Evolutionary conservation across 2,329 filamentous ascomycete species (phyloP).

Genomic region (Xenoacremonium recifei): DNA sequence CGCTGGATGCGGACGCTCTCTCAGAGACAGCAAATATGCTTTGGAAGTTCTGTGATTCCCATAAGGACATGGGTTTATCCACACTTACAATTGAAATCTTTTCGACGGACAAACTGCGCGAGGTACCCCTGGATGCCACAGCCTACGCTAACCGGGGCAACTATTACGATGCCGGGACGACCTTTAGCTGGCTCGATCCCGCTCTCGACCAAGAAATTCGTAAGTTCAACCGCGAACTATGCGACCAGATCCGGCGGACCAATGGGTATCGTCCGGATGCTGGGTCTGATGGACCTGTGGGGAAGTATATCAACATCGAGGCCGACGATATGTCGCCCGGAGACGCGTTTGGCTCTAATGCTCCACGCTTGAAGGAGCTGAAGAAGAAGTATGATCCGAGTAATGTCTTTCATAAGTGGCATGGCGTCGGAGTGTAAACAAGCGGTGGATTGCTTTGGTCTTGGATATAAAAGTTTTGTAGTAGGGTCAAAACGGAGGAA

Average conservation of each 20-base stretch:
- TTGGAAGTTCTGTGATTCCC: conserved; percentile 19
- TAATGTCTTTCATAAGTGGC: conserved; percentile 34
- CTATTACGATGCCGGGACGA: conserved; percentile 42
- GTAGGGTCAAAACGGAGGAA: no score
- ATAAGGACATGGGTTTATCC: conserved; percentile 20
- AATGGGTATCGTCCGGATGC: conserved; percentile 22
- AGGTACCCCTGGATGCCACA: conserved; percentile 35
- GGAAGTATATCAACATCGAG: conserved; percentile 31
- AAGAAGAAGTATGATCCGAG: conserved; percentile 33
- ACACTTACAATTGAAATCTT: conserved; percentile 39
- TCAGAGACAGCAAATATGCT: conserved; percentile 29
- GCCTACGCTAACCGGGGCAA: conserved; percentile 44
- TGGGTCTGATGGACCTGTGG: conserved; percentile 21
- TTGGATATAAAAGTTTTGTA: neutral
- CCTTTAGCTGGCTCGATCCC: conserved; percentile 39
- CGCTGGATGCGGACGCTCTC: conserved; percentile 29
- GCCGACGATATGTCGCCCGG: conserved; percentile 20
- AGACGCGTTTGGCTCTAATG: conserved; percentile 31
- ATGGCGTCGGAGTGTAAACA: conserved; percentile 14
- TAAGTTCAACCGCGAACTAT: conserved; percentile 36
- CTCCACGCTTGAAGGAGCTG: conserved; percentile 27
- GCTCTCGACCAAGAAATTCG: conserved; percentile 36
- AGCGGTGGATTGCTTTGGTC: no score
- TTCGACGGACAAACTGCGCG: conserved; percentile 37
- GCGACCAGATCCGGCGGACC: conserved; percentile 19